Evolutionary conservation across 345 rosid species (phyloP).

Genomic region (Chamaenerion angustifolium): DNA sequence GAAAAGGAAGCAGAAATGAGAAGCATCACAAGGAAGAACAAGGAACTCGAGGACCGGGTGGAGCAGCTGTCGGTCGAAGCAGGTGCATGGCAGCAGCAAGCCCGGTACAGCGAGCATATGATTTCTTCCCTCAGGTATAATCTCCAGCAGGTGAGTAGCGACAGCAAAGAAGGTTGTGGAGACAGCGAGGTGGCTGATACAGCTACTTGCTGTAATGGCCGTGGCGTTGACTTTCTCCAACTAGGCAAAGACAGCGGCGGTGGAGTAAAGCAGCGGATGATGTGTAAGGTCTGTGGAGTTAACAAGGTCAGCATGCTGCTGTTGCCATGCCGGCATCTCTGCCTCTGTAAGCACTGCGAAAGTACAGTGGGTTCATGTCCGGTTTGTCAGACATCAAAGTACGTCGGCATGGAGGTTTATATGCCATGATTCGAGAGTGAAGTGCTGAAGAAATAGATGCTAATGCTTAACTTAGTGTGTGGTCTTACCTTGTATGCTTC

Average conservation of each 20-base stretch:
- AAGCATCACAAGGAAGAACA: conserved; percentile 43
- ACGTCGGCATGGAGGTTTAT: conserved; percentile 58
- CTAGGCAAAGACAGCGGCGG: conserved; percentile 26
- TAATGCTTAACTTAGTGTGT: no score
- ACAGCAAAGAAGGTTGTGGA: conserved; percentile 74
- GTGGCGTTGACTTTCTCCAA: conserved; percentile 33
- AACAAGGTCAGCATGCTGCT: conserved; percentile 1
- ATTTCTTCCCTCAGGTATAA: conserved; percentile 44
- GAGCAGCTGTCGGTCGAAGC: conserved; percentile 56
- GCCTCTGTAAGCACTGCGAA: conserved; percentile 47
- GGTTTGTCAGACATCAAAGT: conserved; percentile 59
- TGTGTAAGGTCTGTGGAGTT: conserved; percentile 4
- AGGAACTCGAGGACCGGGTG: conserved; percentile 60
- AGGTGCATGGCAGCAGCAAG: conserved; percentile 65
- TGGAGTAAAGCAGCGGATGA: conserved; percentile 30
- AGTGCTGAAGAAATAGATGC: no score
- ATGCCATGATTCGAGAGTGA: conserved; percentile 11
- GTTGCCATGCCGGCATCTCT: conserved; percentile 9
- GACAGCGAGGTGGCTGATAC: conserved; percentile 84
- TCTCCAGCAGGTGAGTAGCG: conserved; percentile 52
- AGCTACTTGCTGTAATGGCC: conserved; percentile 67
- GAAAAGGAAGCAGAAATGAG: conserved; percentile 66
- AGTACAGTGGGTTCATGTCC: conserved; percentile 75
- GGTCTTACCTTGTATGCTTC: no score
- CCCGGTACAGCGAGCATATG: conserved; percentile 56